Percentiles rank a stretch among this genome's conserved stretches.
Conservation (phyloP, 1,284 basidiomycete genomes). For the Sanghuangporus weigelae region DNA sequence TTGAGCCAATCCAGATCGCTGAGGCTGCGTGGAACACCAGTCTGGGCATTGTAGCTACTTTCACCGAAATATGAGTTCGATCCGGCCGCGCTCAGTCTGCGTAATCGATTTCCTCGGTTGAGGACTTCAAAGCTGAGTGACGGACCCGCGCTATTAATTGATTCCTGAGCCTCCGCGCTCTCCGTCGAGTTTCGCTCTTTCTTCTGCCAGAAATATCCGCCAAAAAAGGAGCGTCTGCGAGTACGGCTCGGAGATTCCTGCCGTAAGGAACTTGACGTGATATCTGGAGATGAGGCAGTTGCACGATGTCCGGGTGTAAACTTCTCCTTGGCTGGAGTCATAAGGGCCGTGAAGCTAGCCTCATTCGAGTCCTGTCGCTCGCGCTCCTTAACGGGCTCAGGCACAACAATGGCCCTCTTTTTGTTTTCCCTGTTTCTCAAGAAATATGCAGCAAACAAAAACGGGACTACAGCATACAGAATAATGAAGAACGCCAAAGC, state of each 20-base stretch:
- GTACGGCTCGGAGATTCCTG: conserved; percentile 9
- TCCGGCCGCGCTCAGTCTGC: conserved; percentile 36
- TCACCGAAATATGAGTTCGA: conserved; percentile 37
- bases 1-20: conserved; percentile 73
- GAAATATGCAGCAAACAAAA: conserved; percentile 30
- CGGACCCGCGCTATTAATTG: conserved; percentile 4
- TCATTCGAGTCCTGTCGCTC: conserved; percentile 14
- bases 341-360: conserved; percentile 14
- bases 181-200: conserved; percentile 4
- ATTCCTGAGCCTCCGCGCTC: conserved; percentile 5
- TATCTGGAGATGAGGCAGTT: conserved; percentile 7
- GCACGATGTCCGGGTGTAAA: background rate
- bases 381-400: background rate
- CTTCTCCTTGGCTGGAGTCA: conserved; percentile 9
- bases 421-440: background rate
- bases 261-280: background rate
- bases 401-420: background rate
- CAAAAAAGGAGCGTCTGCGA: conserved; percentile 10
- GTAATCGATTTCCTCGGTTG: conserved; percentile 38
- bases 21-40: conserved; percentile 43
- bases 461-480: conserved; percentile 51
- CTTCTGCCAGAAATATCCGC: conserved; percentile 4
- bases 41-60: conserved; percentile 31
- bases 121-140: conserved; percentile 45
- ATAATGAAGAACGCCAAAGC: conserved; percentile 57